Base-by-base conservation (phyloP, 495 filamentous ascomycete species). In the Echria macrotheca region DNA sequence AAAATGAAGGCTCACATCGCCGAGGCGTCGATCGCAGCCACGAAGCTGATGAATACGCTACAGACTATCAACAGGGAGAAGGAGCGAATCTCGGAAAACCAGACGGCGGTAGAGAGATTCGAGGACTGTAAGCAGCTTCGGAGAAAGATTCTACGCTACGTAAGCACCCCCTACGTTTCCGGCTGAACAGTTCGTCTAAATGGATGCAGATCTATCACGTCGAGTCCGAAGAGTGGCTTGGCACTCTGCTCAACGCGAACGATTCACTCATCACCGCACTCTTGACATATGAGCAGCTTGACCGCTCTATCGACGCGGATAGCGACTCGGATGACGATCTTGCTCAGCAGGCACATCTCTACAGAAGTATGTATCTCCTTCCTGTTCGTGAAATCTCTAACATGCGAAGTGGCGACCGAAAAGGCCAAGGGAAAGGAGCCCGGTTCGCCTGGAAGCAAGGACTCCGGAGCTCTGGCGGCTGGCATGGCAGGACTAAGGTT, bases 241-340 rank as follows among this genome's bases (percentile, higher is more conserved):
- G 88, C 12, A 77, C 83, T 29, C 69, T 93, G 18, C 84, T 94
- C 7, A 81, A 90, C 53, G 84, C 87, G 44, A 91, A 91, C 54
- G 87, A 91, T 50, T 81, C 86, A 56, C 78, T 99, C 14, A 85
- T 96, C 36, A 84, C 81, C n/a, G 91, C 91, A 1, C 72, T 99
- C 47, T 95, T 93, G 81, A 85, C 90, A 0, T 99, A 87, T 61
- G 93, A 96, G 66, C 86, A 94, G 42, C 75, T 95, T 19, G 91
- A 99, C 63, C 90, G 93, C 55, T 95, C 93, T 52, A 84, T 96
- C 49, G 91, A 96, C 52, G 89, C 95, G 40, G 93, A 99, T 65
- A 95, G 89, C 56, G 94, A 99, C 61, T 95, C 89, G 42, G 94
- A 97, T 40, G 79, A 80, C 40, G 80, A 84, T 41, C 50, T 81